Base-by-base conservation (phyloP, 257 asterid genomes). In the Plantago ovata region DNA sequence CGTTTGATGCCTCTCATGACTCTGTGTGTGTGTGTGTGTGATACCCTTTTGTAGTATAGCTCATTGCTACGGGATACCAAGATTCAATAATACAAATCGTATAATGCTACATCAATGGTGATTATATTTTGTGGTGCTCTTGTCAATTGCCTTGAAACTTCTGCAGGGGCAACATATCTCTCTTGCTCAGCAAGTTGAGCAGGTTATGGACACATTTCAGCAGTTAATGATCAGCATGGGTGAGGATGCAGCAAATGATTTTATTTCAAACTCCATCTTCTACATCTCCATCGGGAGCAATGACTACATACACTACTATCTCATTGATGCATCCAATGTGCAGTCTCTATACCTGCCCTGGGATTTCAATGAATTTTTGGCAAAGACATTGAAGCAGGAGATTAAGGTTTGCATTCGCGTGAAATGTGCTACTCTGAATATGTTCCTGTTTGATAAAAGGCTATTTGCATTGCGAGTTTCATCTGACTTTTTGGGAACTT, bases 251-350 rank as follows among this genome's bases (percentile, higher is more conserved):
- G 84, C 99, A 19, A 42, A 77, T 58, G 64, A 78, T 39, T 84
- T 77, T 54, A 69, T 89, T 11, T 81, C 96, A 13, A 79, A 39
- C 44, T 86, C 97, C 13, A 58, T 93, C 14, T 89, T 89, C 77
- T 93, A 89, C 79, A 72, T 93, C 53, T 89, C 97, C 0, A 84
- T 93, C 1, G 97, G 97, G 56, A 79, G 86, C 77, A 93, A 93
- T 10, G 97, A 84, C 73, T 93, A 84, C 70, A 93, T 93, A 67
- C 99, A 86, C 62, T 93, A 89, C 84, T 89, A 93, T 73, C 98
- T 93, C 59, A 84, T 77, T 1, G 86, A 93, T 39, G 85, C 73
- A 6, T 89, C 99, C 21, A 74, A 73, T 24, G 97, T 89, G 57
- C 96, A 89, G 54, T 71, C 87, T 54, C 56, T 76, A 23, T 84